These are phyloP conservation scores for Chrysosporium queenslandicum DNA, from an alignment of 2,329 filamentous ascomycete species.

Conservation along the genomic window DNA sequence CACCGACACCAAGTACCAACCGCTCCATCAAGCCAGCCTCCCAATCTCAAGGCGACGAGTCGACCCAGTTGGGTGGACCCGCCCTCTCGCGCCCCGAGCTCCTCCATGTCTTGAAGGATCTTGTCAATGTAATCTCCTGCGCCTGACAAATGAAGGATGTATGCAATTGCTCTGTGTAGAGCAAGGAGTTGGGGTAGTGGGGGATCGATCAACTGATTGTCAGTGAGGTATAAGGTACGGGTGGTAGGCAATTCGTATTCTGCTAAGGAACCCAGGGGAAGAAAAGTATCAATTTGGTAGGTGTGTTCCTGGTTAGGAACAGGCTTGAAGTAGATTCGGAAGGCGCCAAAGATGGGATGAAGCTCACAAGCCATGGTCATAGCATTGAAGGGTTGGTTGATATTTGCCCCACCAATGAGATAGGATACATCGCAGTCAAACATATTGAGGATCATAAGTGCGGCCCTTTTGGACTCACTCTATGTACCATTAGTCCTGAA, in stretches of 20 bases:
- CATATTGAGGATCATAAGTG: conserved; percentile 35
- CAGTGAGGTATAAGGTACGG: conserved; percentile 17
- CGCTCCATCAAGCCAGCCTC: too few species aligned
- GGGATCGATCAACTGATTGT: conserved; percentile 25
- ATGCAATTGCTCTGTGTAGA: conserved; percentile 21
- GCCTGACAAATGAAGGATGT: conserved; percentile 20
- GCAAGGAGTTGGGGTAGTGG: conserved; percentile 22
- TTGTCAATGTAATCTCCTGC: conserved; percentile 4
- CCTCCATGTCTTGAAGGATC: neutral
- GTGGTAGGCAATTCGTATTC: conserved; percentile 14
- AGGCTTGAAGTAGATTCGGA: conserved; percentile 11
- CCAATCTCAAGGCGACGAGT: neutral
- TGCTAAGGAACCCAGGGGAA: too few species aligned
- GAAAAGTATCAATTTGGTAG: conserved; percentile 23
- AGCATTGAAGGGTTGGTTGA: conserved; percentile 35
- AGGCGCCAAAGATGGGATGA: conserved; percentile 25
- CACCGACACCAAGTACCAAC: too few species aligned
- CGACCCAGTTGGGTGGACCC: neutral
- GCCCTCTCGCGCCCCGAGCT: neutral
- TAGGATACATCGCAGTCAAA: conserved; percentile 31
- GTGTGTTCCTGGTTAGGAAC: conserved; percentile 17
- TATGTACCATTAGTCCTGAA: too few species aligned
- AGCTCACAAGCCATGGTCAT: conserved; percentile 25
- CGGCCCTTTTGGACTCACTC: conserved; percentile 24
- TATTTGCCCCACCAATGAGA: conserved; percentile 32